Percentiles rank a stretch among this genome's conserved stretches.
These are phyloP conservation scores for Nyssa sinensis DNA, from an alignment of 148 eudicot species.

Conservation along the genomic window DNA sequence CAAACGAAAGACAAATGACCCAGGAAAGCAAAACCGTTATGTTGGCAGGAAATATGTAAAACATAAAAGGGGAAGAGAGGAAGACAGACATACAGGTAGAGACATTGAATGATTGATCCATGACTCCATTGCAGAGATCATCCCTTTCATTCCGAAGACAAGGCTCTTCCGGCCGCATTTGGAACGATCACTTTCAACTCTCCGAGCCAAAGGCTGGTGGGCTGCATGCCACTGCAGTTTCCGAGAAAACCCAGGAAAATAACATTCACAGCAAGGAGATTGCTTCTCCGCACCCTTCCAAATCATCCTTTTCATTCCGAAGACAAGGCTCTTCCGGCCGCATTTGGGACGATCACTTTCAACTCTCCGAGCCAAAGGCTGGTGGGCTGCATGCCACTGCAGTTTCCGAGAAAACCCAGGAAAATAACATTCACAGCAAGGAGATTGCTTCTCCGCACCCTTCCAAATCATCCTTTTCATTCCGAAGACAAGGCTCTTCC, in stretches of 20 bases:
- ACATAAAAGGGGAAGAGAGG: background rate
- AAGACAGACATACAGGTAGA: background rate
- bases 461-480: conserved; percentile 39
- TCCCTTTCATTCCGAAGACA: conserved; percentile 46
- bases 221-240: background rate
- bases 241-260: background rate
- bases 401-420: background rate
- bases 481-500: conserved; percentile 53
- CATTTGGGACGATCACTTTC: conserved; percentile 32
- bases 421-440: background rate
- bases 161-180: conserved; percentile 50
- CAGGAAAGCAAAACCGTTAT: background rate
- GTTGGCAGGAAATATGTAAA: conserved; percentile 6
- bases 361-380: no score
- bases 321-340: conserved; percentile 53
- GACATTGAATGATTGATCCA: background rate
- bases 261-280: background rate
- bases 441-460: background rate
- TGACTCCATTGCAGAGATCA: conserved; percentile 45
- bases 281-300: background rate
- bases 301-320: conserved; percentile 31
- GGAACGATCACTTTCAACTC: conserved; percentile 21
- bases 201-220: no score
- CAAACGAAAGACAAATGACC: background rate
- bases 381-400: background rate